Evolutionary conservation across 345 rosid genomes (phyloP).

Genomic region (Eucalyptus cladocalyx): DNA sequence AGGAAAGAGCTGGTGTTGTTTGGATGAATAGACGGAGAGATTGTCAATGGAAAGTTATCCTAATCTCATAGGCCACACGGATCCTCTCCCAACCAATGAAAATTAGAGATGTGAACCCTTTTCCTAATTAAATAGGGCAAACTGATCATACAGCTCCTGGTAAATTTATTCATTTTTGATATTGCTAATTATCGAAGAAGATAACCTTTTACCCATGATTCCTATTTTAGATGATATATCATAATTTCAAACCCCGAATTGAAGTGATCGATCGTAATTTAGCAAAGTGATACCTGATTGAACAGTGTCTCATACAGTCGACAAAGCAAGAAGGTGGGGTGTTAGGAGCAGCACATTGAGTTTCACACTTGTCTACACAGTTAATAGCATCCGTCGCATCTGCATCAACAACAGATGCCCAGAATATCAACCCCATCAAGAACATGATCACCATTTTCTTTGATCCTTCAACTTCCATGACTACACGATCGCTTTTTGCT

Average conservation of each 20-base stretch:
- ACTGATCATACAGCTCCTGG: neutral
- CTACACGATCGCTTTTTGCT: neutral
- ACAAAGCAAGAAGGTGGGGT: fast-evolving
- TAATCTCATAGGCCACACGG: neutral
- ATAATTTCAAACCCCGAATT: neutral
- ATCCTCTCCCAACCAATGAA: neutral
- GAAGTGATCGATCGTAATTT: neutral
- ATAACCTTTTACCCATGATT: neutral
- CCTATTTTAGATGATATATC: neutral
- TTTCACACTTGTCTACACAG: neutral
- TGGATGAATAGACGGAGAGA: neutral
- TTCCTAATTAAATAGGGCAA: neutral
- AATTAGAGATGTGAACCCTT: neutral
- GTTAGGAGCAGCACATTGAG: neutral
- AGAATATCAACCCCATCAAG: neutral
- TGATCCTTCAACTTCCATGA: neutral
- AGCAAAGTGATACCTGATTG: neutral
- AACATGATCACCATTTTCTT: neutral
- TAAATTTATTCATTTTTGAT: too few species aligned
- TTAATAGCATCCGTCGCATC: neutral
- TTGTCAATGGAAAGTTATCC: neutral
- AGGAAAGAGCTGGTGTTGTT: neutral
- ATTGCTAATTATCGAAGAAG: neutral
- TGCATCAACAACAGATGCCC: neutral
- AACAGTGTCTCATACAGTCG: neutral